phyloP scores from a whole-genome alignment of 345 rosid genomes.

The Populus alba region DNA sequence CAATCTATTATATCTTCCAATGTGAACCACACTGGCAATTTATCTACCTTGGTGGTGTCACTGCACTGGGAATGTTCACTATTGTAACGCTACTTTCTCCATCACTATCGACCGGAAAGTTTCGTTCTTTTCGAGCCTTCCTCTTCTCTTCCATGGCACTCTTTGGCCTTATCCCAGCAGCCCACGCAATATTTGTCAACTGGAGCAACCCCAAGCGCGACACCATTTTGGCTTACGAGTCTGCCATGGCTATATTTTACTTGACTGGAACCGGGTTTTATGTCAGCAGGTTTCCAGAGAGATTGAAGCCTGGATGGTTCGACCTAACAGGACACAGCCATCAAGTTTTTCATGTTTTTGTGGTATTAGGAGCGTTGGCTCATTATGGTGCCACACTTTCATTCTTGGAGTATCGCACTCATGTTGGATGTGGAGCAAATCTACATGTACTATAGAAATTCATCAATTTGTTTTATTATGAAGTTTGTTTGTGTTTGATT shows the following conservation, averaged over 20 bases:
- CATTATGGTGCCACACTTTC: slow-evolving; percentile 78
- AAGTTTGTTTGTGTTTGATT: neutral
- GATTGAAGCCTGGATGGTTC: slow-evolving; percentile 80
- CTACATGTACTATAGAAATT: neutral
- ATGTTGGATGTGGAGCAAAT: slow-evolving; percentile 40
- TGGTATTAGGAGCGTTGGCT: slow-evolving; percentile 82
- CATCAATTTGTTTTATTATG: neutral
- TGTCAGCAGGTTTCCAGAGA: slow-evolving; percentile 70
- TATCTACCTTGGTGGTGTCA: slow-evolving; percentile 68
- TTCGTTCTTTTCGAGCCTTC: slow-evolving; percentile 57
- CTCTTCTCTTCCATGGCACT: slow-evolving; percentile 81
- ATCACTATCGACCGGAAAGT: slow-evolving; percentile 50
- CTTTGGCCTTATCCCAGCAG: slow-evolving; percentile 67
- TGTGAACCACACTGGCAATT: slow-evolving; percentile 76
- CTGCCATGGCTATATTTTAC: slow-evolving; percentile 75
- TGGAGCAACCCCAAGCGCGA: slow-evolving; percentile 71
- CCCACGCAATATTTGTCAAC: slow-evolving; percentile 56
- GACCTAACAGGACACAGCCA: slow-evolving; percentile 86
- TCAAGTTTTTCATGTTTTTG: slow-evolving; percentile 87
- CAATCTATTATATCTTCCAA: slow-evolving; percentile 79
- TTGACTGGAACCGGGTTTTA: slow-evolving; percentile 68
- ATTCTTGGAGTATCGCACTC: slow-evolving; percentile 75
- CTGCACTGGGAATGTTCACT: slow-evolving; percentile 75
- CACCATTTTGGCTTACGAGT: slow-evolving; percentile 56
- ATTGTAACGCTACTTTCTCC: slow-evolving; percentile 67